Evolutionary conservation across 2,329 filamentous ascomycete genomes (phyloP).

Genomic region (Verticillium isaacii): DNA sequence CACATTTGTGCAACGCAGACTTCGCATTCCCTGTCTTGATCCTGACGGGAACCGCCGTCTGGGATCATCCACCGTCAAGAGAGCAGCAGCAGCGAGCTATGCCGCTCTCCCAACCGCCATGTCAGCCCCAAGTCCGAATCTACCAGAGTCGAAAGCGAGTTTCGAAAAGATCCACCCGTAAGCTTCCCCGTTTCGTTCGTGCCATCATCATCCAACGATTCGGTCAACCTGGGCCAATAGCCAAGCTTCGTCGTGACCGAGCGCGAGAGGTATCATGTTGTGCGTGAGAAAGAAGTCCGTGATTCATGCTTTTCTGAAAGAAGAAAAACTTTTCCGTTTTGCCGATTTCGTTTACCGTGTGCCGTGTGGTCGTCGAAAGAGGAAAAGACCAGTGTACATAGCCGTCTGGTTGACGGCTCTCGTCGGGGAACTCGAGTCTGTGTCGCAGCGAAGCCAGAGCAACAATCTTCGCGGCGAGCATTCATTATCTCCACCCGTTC

Average conservation of each 20-base stretch:
- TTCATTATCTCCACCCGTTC: neutral
- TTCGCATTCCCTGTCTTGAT: conserved; percentile 13
- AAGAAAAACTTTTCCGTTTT: conserved; percentile 1
- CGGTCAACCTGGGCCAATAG: neutral
- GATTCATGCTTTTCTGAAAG: neutral
- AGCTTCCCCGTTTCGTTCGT: conserved; percentile 3
- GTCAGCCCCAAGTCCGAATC: conserved; percentile 5
- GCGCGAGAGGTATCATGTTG: conserved; percentile 1
- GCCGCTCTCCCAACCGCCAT: conserved; percentile 1
- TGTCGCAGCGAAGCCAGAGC: conserved; percentile 2
- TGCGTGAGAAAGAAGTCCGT: neutral
- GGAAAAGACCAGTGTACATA: conserved; percentile 1
- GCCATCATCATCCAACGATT: neutral
- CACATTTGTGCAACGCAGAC: conserved; percentile 10
- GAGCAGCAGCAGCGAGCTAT: conserved; percentile 3
- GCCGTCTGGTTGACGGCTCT: neutral
- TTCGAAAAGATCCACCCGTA: conserved; percentile 7
- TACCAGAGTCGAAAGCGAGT: conserved; percentile 10
- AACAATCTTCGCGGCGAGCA: neutral
- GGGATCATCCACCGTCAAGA: conserved; percentile 6
- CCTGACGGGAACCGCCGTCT: conserved; percentile 6
- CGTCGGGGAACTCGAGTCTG: neutral
- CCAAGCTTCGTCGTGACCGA: neutral
- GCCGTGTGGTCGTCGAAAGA: neutral
- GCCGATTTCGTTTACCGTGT: conserved; percentile 1